Evolutionary conservation across 306 rosid genomes (phyloP), one percentile per base, ranked within the genome.

Genomic region (Sphenostylis stenocarpa): DNA sequence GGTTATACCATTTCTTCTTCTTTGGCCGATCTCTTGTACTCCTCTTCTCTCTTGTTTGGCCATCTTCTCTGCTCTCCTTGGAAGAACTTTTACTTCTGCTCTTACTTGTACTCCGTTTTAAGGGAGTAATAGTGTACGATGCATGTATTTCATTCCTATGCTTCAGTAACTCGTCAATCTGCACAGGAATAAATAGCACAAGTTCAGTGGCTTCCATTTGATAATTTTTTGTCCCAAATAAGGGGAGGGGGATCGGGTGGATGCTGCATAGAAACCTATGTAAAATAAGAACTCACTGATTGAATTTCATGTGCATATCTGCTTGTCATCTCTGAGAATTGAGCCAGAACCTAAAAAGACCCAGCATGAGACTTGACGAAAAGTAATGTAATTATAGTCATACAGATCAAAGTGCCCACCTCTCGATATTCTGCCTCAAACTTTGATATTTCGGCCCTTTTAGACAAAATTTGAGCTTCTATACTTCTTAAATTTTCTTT

Each of bases 381-480:
- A 75, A 75, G 51, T 49, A 5, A 49, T 11, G 19, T 57, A 63
- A 69, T 56, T 26, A 75, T 36, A 67, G n/a, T 44, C 44, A 78
- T 36, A 67, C 19, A 66, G 43, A 80, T 75, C 39, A 48, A 70
- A 76, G 45, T 20, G 70, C 80, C 14, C 62, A 96, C 99, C 97
- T 96, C 99, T 66, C 90, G 92, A 81, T 96, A 96, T 84, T 96
- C 99, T 13, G 96, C 74, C 82, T 96, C 99, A 87, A 96, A 96
- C 83, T 93, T 96, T 10, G 96, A 93, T 82, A 93, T 80, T 82
- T 96, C 99, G 53, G 86, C 97, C 82, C 97, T 88, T 81, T 96
- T 96, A 19, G 98, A 69, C 53, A 96, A 89, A 75, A 96, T 88
- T 84, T 88, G 86, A 84, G 91, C 84, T 87, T 96, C 99, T 47